These are phyloP conservation scores for Kwoniella sp. DNA, from an alignment of 768 basidiomycete genomes.

Conservation along the genomic window DNA sequence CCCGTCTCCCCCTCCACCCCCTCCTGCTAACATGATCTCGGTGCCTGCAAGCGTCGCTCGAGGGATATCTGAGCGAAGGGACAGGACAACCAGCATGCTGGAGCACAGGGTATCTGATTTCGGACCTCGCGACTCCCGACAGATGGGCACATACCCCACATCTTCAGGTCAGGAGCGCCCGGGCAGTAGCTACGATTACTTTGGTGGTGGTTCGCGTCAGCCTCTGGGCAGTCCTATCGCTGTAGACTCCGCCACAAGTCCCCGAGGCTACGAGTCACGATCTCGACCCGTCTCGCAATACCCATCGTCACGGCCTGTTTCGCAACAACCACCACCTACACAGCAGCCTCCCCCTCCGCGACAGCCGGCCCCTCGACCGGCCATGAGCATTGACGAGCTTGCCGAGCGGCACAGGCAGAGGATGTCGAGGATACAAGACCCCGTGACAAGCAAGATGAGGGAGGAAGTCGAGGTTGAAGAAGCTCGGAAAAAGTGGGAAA, in stretches of 20 bases:
- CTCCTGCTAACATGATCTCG: background rate
- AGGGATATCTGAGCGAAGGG: slow-evolving; percentile 65
- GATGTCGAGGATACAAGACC: slow-evolving; percentile 77
- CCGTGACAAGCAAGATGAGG: slow-evolving; percentile 76
- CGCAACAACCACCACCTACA: slow-evolving; percentile 3
- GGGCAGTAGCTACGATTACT: background rate
- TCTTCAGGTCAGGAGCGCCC: background rate
- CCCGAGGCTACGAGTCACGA: background rate
- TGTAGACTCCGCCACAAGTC: background rate
- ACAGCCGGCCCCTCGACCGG: slow-evolving; percentile 32
- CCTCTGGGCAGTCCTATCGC: background rate
- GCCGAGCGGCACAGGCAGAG: slow-evolving; percentile 82
- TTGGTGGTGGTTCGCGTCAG: background rate
- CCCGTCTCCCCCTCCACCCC: slow-evolving; percentile 59
- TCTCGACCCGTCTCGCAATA: background rate
- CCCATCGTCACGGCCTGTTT: background rate
- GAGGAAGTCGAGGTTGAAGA: slow-evolving; percentile 74
- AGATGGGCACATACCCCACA: slow-evolving; percentile 17
- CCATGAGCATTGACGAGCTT: slow-evolving; percentile 83
- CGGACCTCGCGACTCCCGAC: slow-evolving; percentile 11
- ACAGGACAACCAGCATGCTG: slow-evolving; percentile 70
- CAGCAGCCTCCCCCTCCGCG: no score
- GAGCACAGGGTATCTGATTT: slow-evolving; percentile 57
- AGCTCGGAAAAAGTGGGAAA: slow-evolving; percentile 82
- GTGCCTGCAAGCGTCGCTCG: slow-evolving; percentile 34